Conservation (phyloP, 257 asterid species). For the Buddleja alternifolia region DNA sequence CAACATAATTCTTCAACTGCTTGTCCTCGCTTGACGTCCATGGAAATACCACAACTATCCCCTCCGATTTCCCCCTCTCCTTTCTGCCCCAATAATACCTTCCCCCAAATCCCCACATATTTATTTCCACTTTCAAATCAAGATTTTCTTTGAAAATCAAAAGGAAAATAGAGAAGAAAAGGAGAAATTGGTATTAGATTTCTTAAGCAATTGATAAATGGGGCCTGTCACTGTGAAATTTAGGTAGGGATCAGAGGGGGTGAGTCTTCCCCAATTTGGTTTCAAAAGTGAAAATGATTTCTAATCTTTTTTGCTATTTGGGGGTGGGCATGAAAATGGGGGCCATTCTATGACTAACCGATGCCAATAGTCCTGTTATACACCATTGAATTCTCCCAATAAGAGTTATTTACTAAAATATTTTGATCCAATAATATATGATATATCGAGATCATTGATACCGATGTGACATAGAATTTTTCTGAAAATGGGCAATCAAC, state of each 20-base stretch:
- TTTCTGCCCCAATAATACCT: constrained; percentile 84
- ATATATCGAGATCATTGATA: no score
- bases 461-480: no score
- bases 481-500: no score
- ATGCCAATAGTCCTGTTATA: no score
- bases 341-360: no score
- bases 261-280: not conserved
- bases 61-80: constrained; percentile 69
- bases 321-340: no score
- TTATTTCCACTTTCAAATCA: not conserved
- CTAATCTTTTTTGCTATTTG: not conserved
- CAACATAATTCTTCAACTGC: constrained; percentile 70
- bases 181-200: not conserved
- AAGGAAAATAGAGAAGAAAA: not conserved
- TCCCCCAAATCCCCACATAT: constrained; percentile 97
- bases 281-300: not conserved
- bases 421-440: no score
- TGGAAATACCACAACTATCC: constrained; percentile 83
- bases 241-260: not conserved
- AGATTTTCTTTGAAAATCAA: no score
- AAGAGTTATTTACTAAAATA: no score
- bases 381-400: no score
- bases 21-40: constrained; percentile 91
- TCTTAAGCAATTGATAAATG: not conserved
- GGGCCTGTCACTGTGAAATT: not conserved